phyloP scores from a whole-genome alignment of 1,284 basidiomycete genomes.

The Calocybe gambosa region DNA sequence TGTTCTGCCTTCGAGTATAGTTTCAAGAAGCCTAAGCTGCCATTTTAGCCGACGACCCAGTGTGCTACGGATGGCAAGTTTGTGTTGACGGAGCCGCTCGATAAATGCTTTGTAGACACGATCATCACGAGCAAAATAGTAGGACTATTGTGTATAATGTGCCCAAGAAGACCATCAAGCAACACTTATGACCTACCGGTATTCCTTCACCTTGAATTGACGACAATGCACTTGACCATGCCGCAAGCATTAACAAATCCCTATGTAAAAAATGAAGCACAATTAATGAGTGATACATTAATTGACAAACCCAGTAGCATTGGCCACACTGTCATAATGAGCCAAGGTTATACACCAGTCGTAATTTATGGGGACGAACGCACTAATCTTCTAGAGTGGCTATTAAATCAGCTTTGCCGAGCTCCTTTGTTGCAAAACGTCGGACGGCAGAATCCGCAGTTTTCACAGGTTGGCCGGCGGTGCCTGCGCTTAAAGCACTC shows the following conservation, averaged over 20 bases:
- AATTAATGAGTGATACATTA: not conserved
- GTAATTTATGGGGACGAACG: slow-evolving; percentile 11
- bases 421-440: slow-evolving; percentile 69
- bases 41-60: slow-evolving; percentile 56
- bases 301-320: slow-evolving; percentile 54
- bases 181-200: slow-evolving; percentile 41
- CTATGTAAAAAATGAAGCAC: slow-evolving; percentile 15
- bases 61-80: slow-evolving; percentile 40
- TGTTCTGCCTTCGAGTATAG: slow-evolving; percentile 57
- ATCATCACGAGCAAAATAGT: slow-evolving; percentile 77
- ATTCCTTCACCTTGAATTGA: slow-evolving; percentile 49
- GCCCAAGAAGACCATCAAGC: not conserved
- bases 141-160: slow-evolving; percentile 42
- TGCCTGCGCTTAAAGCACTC: slow-evolving; percentile 55
- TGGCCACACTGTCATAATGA: slow-evolving; percentile 53
- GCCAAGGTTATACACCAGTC: slow-evolving; percentile 2
- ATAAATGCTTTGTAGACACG: slow-evolving; percentile 68
- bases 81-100: slow-evolving; percentile 52
- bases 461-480: slow-evolving; percentile 60
- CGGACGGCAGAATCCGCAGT: slow-evolving; percentile 61
- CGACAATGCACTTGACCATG: slow-evolving; percentile 59
- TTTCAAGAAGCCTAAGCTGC: slow-evolving; percentile 61
- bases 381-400: slow-evolving; percentile 80
- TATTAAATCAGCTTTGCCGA: slow-evolving; percentile 70
- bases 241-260: slow-evolving; percentile 67